A percentile compares a stretch with the other conserved stretches of the same genome.
These are phyloP conservation scores for Cutaneotrichosporon arboriforme DNA, from an alignment of 1,284 basidiomycete genomes.

Conservation along the genomic window DNA sequence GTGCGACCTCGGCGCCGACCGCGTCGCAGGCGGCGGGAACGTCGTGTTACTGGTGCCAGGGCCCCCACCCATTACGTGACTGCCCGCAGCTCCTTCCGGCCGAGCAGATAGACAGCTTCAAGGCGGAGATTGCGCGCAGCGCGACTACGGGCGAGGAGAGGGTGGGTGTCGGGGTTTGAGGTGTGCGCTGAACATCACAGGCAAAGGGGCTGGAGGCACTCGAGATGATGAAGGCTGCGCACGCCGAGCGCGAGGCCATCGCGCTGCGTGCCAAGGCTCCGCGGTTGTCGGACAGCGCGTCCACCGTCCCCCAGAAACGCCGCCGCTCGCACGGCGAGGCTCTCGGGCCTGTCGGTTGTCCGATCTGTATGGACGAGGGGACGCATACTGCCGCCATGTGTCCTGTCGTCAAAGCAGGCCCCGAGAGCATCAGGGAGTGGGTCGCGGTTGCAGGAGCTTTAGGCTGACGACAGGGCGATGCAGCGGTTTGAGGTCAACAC, in stretches of 20 bases:
- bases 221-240: constrained; percentile 4
- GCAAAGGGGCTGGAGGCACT: constrained; percentile 2
- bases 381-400: constrained; percentile 4
- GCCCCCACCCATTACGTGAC: constrained; percentile 4
- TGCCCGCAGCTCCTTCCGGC: constrained; percentile 1
- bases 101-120: background rate
- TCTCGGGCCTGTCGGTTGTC: constrained; percentile 1
- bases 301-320: background rate
- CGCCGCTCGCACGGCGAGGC: background rate
- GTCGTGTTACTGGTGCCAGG: constrained; percentile 12
- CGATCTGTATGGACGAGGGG: background rate
- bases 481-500: constrained; percentile 6
- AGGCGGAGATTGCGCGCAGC: background rate
- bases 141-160: constrained; percentile 3
- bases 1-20: background rate
- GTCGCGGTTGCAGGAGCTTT: background rate
- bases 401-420: constrained; percentile 12
- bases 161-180: background rate
- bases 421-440: constrained; percentile 8
- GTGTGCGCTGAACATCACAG: background rate
- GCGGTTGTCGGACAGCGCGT: background rate
- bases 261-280: background rate
- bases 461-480: constrained; percentile 5
- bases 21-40: background rate
- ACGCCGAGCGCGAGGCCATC: background rate